Evolutionary conservation across 2,329 filamentous ascomycete genomes (phyloP).

Genomic region (Fusarium pininemorale): DNA sequence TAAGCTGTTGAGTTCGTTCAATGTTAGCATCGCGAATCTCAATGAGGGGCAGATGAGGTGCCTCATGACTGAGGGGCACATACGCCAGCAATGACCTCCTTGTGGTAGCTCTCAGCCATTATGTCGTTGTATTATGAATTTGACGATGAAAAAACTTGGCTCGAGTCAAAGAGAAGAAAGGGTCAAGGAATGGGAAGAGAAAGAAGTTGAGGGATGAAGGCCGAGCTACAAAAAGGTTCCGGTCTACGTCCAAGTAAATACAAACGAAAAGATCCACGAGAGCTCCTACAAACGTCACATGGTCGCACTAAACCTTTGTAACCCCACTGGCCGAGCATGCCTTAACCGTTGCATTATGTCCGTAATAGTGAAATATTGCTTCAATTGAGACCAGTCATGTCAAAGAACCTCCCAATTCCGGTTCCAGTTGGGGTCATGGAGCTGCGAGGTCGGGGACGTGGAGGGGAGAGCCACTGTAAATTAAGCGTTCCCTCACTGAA

Average conservation of each 20-base stretch:
- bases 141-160: conserved; percentile 9
- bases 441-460: conserved; percentile 30
- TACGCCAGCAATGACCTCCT: conserved; percentile 41
- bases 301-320: conserved; percentile 23
- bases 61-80: conserved; percentile 35
- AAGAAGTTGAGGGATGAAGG: neutral
- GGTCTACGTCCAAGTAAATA: conserved; percentile 18
- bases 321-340: conserved; percentile 28
- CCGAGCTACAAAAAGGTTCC: neutral
- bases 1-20: conserved; percentile 28
- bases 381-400: conserved; percentile 10
- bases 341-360: conserved; percentile 1
- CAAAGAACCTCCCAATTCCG: neutral
- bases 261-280: conserved; percentile 26
- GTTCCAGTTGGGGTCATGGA: conserved; percentile 3
- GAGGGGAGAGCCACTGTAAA: neutral
- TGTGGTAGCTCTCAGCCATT: conserved; percentile 44
- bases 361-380: neutral
- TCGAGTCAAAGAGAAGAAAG: conserved; percentile 2
- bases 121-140: conserved; percentile 3
- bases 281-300: conserved; percentile 39
- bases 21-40: conserved; percentile 16
- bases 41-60: conserved; percentile 1
- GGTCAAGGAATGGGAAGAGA: conserved; percentile 2
- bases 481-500: neutral